Evolutionary conservation across 106 monocot species (phyloP).

Genomic region (Dendrobium nobile): DNA sequence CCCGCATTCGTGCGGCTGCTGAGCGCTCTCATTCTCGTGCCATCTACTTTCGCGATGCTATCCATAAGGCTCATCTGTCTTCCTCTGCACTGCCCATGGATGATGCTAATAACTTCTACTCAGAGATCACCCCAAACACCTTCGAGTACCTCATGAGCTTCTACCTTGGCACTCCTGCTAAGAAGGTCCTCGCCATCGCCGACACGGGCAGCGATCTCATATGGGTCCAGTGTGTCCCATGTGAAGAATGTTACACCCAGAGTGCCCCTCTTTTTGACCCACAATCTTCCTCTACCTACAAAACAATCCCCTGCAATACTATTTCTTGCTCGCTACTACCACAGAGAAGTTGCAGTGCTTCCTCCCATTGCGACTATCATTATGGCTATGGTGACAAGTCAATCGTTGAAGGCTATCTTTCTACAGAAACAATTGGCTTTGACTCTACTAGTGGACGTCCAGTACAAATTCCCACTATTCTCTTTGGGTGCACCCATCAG

Average conservation of each 20-base stretch:
- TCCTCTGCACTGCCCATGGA: not conserved
- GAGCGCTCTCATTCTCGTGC: no score
- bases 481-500: slow-evolving; percentile 29
- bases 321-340: not conserved
- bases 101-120: no score
- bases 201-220: slow-evolving; percentile 18
- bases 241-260: slow-evolving; percentile 4
- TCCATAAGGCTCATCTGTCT: no score
- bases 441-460: not conserved
- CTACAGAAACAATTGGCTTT: slow-evolving; percentile 35
- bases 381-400: slow-evolving; percentile 26
- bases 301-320: not conserved
- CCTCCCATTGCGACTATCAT: not conserved
- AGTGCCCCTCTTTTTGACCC: not conserved
- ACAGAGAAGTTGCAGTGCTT: not conserved
- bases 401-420: slow-evolving; percentile 14
- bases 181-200: not conserved
- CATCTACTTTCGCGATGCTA: no score
- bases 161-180: not conserved
- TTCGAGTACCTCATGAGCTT: no score
- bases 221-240: slow-evolving; percentile 8
- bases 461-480: not conserved
- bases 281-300: slow-evolving; percentile 6
- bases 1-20: no score
- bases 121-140: no score